Conservation (phyloP, 768 basidiomycete genomes). For the Chalciporus pseudorubinellus region DNA sequence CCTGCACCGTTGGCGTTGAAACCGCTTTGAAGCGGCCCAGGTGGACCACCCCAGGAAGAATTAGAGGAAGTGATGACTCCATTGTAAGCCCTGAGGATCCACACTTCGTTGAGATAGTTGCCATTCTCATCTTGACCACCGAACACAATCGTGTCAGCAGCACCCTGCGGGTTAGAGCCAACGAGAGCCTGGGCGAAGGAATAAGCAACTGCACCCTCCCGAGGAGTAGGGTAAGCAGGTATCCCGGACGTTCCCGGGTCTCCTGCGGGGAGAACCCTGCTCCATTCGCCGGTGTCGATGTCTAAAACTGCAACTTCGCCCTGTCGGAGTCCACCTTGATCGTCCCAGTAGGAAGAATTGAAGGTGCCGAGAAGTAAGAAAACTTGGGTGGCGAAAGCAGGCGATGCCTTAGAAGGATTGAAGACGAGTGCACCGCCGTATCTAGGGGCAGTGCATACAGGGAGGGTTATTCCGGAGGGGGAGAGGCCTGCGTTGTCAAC, state of each 20-base stretch:
- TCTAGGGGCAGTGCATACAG: conserved; percentile 64
- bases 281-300: conserved; percentile 61
- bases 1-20: conserved; percentile 64
- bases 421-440: conserved; percentile 56
- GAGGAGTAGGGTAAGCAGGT: conserved; percentile 58
- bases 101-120: conserved; percentile 68
- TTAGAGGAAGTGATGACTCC: conserved; percentile 56
- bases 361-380: conserved; percentile 70
- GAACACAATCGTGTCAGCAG: conserved; percentile 74
- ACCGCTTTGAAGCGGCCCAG: conserved; percentile 62
- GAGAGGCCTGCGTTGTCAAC: conserved; percentile 38
- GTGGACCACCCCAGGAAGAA: conserved; percentile 63
- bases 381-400: conserved; percentile 60
- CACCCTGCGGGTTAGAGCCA: conserved; percentile 45
- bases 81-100: conserved; percentile 74
- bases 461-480: conserved; percentile 37
- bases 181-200: conserved; percentile 55
- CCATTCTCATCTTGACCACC: conserved; percentile 71
- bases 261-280: conserved; percentile 69
- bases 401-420: conserved; percentile 46
- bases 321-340: conserved; percentile 52
- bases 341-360: conserved; percentile 63
- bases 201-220: conserved; percentile 67
- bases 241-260: conserved; percentile 53
- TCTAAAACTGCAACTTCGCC: conserved; percentile 78